Conservation (phyloP, 2,329 filamentous ascomycete genomes). For the Lasiodiplodia sp. region DNA sequence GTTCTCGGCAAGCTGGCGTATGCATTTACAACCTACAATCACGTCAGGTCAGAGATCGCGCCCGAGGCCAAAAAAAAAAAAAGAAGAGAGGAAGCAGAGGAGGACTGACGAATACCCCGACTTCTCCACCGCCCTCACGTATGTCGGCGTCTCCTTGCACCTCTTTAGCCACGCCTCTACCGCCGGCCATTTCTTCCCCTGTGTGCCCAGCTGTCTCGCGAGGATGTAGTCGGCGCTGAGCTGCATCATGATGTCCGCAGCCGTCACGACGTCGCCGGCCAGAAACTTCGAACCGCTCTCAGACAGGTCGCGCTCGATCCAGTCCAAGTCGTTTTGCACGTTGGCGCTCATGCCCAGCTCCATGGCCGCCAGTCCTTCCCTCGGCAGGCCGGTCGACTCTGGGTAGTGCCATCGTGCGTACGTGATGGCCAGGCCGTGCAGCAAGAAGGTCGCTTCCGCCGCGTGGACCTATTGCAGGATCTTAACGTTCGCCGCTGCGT, state of each 20-base stretch:
- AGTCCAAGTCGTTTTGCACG: slow-evolving; percentile 55
- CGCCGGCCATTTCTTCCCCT: slow-evolving; percentile 44
- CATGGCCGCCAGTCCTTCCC: slow-evolving; percentile 44
- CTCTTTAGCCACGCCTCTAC: slow-evolving; percentile 47
- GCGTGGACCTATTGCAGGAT: slow-evolving; percentile 56
- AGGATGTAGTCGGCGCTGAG: slow-evolving; percentile 53
- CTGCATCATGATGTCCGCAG: slow-evolving; percentile 56
- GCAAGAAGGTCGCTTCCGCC: slow-evolving; percentile 55
- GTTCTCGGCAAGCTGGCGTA: too few relatives aligned
- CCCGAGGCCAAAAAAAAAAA: too few relatives aligned
- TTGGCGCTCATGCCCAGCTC: slow-evolving; percentile 52
- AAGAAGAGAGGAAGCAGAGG: neutral
- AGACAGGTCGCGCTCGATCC: slow-evolving; percentile 52
- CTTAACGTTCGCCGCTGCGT: slow-evolving; percentile 44
- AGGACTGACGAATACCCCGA: slow-evolving; percentile 40
- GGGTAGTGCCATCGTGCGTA: slow-evolving; percentile 55
- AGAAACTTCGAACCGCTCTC: slow-evolving; percentile 50
- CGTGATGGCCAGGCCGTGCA: slow-evolving; percentile 55
- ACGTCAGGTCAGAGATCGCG: neutral
- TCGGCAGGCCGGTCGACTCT: slow-evolving; percentile 33
- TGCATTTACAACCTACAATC: neutral
- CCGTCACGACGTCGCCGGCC: slow-evolving; percentile 51
- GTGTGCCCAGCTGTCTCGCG: slow-evolving; percentile 45
- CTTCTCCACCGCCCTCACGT: slow-evolving; percentile 51
- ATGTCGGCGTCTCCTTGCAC: slow-evolving; percentile 46